These are phyloP conservation scores for Microcos paniculata DNA, from an alignment of 345 rosid genomes.

Conservation along the genomic window DNA sequence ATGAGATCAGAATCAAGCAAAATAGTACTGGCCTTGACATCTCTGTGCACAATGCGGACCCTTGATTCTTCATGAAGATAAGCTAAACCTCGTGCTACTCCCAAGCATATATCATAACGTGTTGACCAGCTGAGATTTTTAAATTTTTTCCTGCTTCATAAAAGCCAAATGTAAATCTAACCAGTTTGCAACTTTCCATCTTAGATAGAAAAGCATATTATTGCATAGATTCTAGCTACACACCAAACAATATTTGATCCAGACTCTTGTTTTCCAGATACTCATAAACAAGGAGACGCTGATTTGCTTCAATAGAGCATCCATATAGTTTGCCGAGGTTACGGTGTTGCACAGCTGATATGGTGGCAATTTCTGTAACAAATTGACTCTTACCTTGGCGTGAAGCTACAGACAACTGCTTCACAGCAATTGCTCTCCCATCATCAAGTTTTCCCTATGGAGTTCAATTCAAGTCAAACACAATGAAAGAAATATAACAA, in stretches of 20 bases:
- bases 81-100: conserved; percentile 49
- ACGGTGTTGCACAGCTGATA: conserved; percentile 59
- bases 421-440: conserved; percentile 69
- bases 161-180: conserved; percentile 8
- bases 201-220: not conserved
- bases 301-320: conserved; percentile 45
- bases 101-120: conserved; percentile 45
- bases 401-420: conserved; percentile 64
- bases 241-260: conserved; percentile 51
- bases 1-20: conserved; percentile 44
- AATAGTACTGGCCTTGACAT: conserved; percentile 53
- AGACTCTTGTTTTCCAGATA: conserved; percentile 56
- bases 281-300: conserved; percentile 52
- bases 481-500: not conserved
- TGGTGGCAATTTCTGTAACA: conserved; percentile 70
- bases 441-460: conserved; percentile 46
- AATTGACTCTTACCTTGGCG: conserved; percentile 73
- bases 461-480: not conserved
- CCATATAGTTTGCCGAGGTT: conserved; percentile 57
- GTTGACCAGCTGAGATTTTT: conserved; percentile 40
- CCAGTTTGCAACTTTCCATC: not conserved
- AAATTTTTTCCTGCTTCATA: conserved; percentile 37
- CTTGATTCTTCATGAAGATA: conserved; percentile 63
- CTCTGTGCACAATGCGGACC: conserved; percentile 53
- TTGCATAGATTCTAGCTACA: not conserved